Conservation (phyloP, 192 early-diverging fungal genomes). For the Pilaira anomala region DNA sequence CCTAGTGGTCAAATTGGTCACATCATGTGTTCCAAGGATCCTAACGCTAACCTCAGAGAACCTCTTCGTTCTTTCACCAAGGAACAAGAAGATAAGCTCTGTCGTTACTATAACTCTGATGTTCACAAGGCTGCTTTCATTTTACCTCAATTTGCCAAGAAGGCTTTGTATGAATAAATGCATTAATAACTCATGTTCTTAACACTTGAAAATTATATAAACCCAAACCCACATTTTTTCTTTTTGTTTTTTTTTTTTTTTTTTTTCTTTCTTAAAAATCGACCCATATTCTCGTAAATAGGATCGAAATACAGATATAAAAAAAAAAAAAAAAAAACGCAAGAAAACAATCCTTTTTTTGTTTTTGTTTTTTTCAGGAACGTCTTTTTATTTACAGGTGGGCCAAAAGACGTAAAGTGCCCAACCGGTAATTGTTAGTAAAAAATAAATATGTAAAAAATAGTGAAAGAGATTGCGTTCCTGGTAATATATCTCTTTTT, state of each 20-base stretch:
- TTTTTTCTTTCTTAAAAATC: no score
- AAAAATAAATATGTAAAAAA: not conserved
- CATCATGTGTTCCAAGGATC: constrained; percentile 88
- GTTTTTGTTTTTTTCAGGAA: not conserved
- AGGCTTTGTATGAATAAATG: constrained; percentile 34
- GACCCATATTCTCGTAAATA: no score
- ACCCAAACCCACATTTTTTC: no score
- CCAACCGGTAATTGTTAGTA: not conserved
- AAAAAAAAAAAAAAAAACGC: no score
- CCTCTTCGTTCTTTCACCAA: constrained; percentile 73
- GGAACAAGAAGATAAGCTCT: constrained; percentile 79
- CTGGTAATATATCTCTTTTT: no score
- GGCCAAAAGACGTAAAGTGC: constrained; percentile 35
- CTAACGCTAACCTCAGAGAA: constrained; percentile 63
- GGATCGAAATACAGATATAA: no score
- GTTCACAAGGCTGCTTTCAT: constrained; percentile 91
- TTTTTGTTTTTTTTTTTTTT: no score
- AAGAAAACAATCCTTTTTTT: not conserved
- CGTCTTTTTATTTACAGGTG: constrained; percentile 29
- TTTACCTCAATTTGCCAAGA: constrained; percentile 88
- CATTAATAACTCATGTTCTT: not conserved
- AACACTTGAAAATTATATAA: not conserved
- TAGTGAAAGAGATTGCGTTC: no score
- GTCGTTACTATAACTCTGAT: constrained; percentile 92
- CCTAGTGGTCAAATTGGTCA: constrained; percentile 97